Conservation (phyloP, 108 stramenopile genomes). For the Nitzschia putrida region DNA sequence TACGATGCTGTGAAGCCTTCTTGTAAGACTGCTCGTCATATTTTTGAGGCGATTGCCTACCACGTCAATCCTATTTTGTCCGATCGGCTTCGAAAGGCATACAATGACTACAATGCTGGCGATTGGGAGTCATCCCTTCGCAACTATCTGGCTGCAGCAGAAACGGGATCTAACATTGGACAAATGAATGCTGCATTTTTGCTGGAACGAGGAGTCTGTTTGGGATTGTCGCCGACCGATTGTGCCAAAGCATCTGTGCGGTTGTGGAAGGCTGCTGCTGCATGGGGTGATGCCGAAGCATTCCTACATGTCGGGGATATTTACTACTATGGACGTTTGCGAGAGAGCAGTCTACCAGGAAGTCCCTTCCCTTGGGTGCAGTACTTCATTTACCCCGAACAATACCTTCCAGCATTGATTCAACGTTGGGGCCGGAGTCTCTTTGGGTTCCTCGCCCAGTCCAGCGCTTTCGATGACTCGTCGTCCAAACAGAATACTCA, state of each 20-base stretch:
- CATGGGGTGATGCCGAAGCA: constrained; percentile 87
- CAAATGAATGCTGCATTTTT: constrained; percentile 96
- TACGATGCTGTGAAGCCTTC: constrained; percentile 42
- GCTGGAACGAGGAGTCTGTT: constrained; percentile 79
- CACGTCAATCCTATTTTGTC: constrained; percentile 47
- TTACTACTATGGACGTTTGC: constrained; percentile 88
- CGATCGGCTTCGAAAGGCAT: constrained; percentile 67
- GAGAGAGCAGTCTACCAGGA: constrained; percentile 20
- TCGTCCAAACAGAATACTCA: neutral
- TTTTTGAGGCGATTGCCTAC: constrained; percentile 84
- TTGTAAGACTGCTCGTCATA: constrained; percentile 57
- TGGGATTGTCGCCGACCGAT: constrained; percentile 55
- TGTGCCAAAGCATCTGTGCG: constrained; percentile 81
- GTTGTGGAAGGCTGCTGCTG: constrained; percentile 87
- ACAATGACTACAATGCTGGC: constrained; percentile 78
- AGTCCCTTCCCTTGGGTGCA: constrained; percentile 72
- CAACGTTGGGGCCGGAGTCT: constrained; percentile 21
- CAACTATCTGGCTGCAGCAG: constrained; percentile 88
- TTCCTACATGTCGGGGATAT: constrained; percentile 92
- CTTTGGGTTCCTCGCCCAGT: neutral
- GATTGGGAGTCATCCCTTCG: constrained; percentile 75
- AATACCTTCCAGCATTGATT: constrained; percentile 36
- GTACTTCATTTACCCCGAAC: constrained; percentile 80
- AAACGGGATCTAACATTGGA: constrained; percentile 87
- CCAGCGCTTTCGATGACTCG: neutral